Conservation (phyloP, 768 basidiomycete genomes). For the Boletus rex-veris region DNA sequence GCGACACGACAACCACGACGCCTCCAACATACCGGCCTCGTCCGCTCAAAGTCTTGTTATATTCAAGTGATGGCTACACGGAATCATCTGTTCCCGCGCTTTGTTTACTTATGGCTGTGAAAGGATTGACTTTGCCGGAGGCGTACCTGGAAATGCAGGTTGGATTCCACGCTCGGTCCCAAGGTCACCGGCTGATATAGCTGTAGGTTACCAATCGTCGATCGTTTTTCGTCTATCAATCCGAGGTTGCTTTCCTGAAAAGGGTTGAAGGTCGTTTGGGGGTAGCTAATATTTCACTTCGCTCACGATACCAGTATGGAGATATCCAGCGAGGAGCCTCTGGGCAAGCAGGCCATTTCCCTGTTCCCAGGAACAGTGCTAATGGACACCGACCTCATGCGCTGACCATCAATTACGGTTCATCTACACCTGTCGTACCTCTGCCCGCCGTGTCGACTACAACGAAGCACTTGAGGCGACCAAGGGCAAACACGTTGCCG, state of each 20-base stretch:
- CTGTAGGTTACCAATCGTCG: conserved; percentile 58
- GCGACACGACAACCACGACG: conserved; percentile 1
- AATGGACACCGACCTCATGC: conserved; percentile 24
- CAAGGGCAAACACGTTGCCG: conserved; percentile 69
- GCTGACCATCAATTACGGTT: conserved; percentile 18
- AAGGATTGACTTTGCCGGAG: conserved; percentile 68
- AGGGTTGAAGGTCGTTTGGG: conserved; percentile 58
- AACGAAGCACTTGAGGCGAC: conserved; percentile 40
- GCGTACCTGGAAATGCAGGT: conserved; percentile 89
- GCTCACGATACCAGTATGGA: conserved; percentile 23
- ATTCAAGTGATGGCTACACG: conserved; percentile 88
- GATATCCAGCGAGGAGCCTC: conserved; percentile 21
- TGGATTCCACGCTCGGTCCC: not conserved
- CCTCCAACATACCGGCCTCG: conserved; percentile 41
- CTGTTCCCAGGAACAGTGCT: conserved; percentile 6
- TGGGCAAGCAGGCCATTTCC: conserved; percentile 9
- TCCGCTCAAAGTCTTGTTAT: conserved; percentile 73
- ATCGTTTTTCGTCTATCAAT: conserved; percentile 89
- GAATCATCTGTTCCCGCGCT: conserved; percentile 88
- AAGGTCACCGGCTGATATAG: not conserved
- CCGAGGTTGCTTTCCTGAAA: conserved; percentile 70
- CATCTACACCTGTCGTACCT: conserved; percentile 8
- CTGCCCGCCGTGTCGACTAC: conserved; percentile 4
- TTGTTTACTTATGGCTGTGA: conserved; percentile 78
- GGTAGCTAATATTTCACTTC: conserved; percentile 18